These are phyloP conservation scores for Kluyveromyces starmeri DNA, from an alignment of 805 yeast species.

Conservation along the genomic window DNA sequence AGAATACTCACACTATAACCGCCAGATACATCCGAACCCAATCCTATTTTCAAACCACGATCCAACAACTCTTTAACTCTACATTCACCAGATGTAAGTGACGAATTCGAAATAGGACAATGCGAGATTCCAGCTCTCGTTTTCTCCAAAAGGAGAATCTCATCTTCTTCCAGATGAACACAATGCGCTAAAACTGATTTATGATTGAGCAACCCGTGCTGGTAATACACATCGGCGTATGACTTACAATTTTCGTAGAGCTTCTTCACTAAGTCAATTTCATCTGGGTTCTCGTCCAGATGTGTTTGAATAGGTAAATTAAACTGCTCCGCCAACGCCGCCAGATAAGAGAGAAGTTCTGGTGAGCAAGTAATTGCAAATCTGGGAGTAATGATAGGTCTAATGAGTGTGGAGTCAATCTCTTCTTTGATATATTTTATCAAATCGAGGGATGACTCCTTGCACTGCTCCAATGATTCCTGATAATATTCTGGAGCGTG, in stretches of 20 bases:
- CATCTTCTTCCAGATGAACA: constrained; percentile 61
- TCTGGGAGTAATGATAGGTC: constrained; percentile 83
- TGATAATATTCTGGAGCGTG: constrained; percentile 66
- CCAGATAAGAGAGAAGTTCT: constrained; percentile 53
- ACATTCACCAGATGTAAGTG: constrained; percentile 86
- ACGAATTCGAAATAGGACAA: constrained; percentile 87
- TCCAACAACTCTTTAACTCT: constrained; percentile 63
- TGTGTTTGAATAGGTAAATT: constrained; percentile 80
- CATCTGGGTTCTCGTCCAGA: constrained; percentile 70
- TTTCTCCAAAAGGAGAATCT: constrained; percentile 45
- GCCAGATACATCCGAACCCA: constrained; percentile 77
- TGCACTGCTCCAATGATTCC: constrained; percentile 48
- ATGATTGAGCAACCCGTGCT: constrained; percentile 46
- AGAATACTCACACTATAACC: constrained; percentile 63
- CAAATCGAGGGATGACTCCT: constrained; percentile 45
- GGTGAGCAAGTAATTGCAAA: constrained; percentile 84
- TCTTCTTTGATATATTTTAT: constrained; percentile 49
- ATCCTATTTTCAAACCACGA: constrained; percentile 61
- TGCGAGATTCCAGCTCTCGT: constrained; percentile 72
- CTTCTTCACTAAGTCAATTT: constrained; percentile 61
- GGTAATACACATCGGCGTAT: constrained; percentile 73
- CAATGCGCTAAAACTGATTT: constrained; percentile 87
- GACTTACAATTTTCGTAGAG: constrained; percentile 61
- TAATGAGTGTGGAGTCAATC: constrained; percentile 42
- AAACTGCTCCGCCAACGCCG: constrained; percentile 40